phyloP scores from a whole-genome alignment of 116 monocot species.

The Zostera marina region DNA sequence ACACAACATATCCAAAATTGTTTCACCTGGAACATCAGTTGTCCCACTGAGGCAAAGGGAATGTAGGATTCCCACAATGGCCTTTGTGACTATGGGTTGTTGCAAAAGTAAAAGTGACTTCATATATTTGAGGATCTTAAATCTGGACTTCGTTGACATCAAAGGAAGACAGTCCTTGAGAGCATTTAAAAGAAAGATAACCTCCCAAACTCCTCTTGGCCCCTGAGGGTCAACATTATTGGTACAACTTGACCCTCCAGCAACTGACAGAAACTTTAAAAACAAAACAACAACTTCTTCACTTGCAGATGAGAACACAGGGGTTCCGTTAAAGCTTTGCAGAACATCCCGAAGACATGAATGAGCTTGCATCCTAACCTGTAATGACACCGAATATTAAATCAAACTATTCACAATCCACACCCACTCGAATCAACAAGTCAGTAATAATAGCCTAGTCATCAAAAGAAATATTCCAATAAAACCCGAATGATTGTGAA shows the following conservation, averaged over 20 bases:
- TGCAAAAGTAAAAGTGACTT: constrained; percentile 39
- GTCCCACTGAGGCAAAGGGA: constrained; percentile 33
- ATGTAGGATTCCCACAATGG: constrained; percentile 60
- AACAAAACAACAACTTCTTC: constrained; percentile 47
- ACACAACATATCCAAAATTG: constrained; percentile 49
- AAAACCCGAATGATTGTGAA: too few relatives aligned
- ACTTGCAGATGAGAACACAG: constrained; percentile 38
- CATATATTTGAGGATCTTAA: constrained; percentile 40
- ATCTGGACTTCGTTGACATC: constrained; percentile 39
- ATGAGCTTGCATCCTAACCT: constrained; percentile 75
- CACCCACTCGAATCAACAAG: background rate
- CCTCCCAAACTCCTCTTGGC: constrained; percentile 53
- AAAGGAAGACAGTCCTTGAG: constrained; percentile 55
- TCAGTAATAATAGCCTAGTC: background rate
- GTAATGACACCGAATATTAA: background rate
- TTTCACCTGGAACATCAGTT: constrained; percentile 34
- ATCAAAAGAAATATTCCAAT: too few relatives aligned
- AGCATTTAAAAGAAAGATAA: constrained; percentile 47
- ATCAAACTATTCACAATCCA: background rate
- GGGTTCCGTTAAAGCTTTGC: constrained; percentile 42
- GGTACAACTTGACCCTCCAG: constrained; percentile 49
- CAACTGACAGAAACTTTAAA: constrained; percentile 66
- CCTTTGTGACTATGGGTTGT: constrained; percentile 57
- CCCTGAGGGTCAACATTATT: constrained; percentile 18
- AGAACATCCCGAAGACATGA: constrained; percentile 40